Evolutionary conservation across 768 basidiomycete genomes (phyloP).

Genomic region (Porphyrellus cyaneotinctus): DNA sequence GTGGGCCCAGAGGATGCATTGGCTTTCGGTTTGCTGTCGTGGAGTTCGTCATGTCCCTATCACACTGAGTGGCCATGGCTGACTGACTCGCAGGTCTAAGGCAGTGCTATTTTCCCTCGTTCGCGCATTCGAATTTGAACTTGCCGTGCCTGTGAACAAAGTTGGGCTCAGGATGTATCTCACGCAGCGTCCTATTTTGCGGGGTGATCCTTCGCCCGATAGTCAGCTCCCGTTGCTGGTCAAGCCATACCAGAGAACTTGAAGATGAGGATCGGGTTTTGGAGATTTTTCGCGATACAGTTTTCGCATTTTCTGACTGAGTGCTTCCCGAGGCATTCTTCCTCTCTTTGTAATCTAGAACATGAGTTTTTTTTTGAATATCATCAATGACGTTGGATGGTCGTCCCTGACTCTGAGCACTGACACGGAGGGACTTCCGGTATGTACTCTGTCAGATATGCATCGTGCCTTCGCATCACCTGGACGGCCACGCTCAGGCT

Average conservation of each 20-base stretch:
- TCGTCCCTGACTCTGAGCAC: too few relatives aligned
- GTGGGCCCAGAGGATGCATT: conserved; percentile 63
- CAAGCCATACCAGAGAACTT: conserved; percentile 1
- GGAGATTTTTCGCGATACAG: too few relatives aligned
- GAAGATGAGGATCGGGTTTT: too few relatives aligned
- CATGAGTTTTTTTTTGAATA: too few relatives aligned
- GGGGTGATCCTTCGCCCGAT: conserved; percentile 35
- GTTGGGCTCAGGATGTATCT: conserved; percentile 29
- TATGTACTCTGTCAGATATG: too few relatives aligned
- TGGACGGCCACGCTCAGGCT: too few relatives aligned
- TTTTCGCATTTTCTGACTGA: too few relatives aligned
- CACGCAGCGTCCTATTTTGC: conserved; percentile 44
- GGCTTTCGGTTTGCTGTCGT: conserved; percentile 61
- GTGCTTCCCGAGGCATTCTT: too few relatives aligned
- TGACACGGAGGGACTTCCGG: too few relatives aligned
- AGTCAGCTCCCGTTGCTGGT: conserved; percentile 42
- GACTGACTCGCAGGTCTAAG: conserved; percentile 31
- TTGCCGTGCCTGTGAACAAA: conserved; percentile 46
- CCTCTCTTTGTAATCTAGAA: too few relatives aligned
- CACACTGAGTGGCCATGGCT: background rate
- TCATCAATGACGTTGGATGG: too few relatives aligned
- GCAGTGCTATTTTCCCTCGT: conserved; percentile 47
- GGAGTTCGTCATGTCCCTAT: conserved; percentile 39
- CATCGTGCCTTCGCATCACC: too few relatives aligned
- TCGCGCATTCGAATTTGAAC: conserved; percentile 48